Base-by-base conservation (phyloP, 169 alveolate species). In the Plasmodium fragile region DNA sequence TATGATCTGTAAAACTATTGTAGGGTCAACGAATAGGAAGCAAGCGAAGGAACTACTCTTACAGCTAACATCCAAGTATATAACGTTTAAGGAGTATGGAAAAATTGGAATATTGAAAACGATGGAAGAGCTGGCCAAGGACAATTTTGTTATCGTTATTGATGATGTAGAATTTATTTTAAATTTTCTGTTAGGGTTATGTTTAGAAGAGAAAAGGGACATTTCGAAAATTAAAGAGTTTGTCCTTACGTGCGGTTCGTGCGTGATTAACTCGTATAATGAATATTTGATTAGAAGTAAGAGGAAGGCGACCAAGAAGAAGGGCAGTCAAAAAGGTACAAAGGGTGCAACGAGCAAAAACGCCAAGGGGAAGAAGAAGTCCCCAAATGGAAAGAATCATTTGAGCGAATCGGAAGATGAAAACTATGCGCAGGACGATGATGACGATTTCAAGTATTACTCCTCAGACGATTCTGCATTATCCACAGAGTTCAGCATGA, bases 181-280 rank as follows among this genome's bases (percentile, higher is more conserved):
- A 81, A 91, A 91, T 45, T 91, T 91, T 91, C 73, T 91, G 22
- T 32, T 91, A 81, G 94, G 94, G 32, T 79, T 91, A 30, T 91
- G 94, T 69, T 72, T 91, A 36, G 94, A 91, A 81, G 92, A 91
- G 45, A 91, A 91, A 65, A 25, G 34, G 13, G 92, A 91, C 41
- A 52, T 91, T 69, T 49, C 78, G 36, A 91, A 91, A 49, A 81
- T 81, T 41, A 91, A 91, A n/a, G 94, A 79, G 32, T 91, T 70
- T 49, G 83, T 91, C 22, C 49, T 91, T 81, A 22, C 22, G 8
- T 45, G 89, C 82, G 94, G 94, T 65, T 70, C 72, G 8, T 65
- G 85, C 3, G 43, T 91, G 3, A 91, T 91, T 30, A 91, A 91
- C 82, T n/a, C 73, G 22, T 69, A 91, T 49, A 79, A 91, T 79